These are phyloP conservation scores for Acacia crassicarpa DNA, from an alignment of 306 rosid genomes.

Conservation along the genomic window DNA sequence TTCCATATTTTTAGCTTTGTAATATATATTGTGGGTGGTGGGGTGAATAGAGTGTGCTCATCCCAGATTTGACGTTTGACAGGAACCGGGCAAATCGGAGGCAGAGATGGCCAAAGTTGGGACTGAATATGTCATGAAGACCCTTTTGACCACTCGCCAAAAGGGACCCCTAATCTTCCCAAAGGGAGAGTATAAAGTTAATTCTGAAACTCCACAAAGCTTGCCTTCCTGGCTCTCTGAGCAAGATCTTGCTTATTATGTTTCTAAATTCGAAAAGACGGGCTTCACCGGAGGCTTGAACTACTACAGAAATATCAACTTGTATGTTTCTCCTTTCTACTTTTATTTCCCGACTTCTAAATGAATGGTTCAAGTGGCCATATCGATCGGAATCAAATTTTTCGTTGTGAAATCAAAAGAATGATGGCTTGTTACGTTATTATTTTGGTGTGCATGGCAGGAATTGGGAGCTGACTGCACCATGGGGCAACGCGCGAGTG, in stretches of 20 bases:
- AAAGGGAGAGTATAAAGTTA: slow-evolving; percentile 28
- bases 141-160: slow-evolving; percentile 24
- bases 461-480: slow-evolving; percentile 40
- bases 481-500: slow-evolving; percentile 32
- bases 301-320: slow-evolving; percentile 42
- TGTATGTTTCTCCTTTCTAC: not conserved
- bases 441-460: slow-evolving; percentile 13
- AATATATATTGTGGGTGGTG: no score
- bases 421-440: not conserved
- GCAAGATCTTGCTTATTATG: slow-evolving; percentile 45
- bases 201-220: not conserved
- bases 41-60: no score
- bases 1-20: no score
- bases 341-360: not conserved
- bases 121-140: slow-evolving; percentile 26
- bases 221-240: slow-evolving; percentile 54
- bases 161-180: slow-evolving; percentile 44
- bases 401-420: no score
- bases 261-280: slow-evolving; percentile 36
- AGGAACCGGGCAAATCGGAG: slow-evolving; percentile 34
- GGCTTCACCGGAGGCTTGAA: slow-evolving; percentile 53
- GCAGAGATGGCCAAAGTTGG: slow-evolving; percentile 26
- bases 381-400: no score
- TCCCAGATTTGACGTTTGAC: not conserved
- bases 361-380: not conserved